phyloP scores from a whole-genome alignment of 208 protist species.

The Zelonia costaricensis region DNA sequence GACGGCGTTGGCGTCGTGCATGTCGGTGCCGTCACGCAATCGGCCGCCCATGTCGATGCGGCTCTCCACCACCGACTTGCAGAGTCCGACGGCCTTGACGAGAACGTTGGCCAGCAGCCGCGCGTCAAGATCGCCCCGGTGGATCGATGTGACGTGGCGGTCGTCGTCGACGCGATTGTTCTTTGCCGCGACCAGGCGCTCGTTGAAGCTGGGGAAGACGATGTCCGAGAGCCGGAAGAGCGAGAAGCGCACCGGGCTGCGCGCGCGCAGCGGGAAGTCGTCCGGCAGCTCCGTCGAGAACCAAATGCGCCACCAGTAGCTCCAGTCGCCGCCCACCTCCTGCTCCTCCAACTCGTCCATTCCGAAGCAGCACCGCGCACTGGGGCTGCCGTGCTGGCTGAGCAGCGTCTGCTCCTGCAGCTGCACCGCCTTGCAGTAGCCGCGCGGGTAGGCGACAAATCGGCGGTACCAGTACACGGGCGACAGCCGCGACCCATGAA shows the following conservation, averaged over 20 bases:
- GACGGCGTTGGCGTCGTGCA: constrained; percentile 49
- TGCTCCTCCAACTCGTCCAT: constrained; percentile 33
- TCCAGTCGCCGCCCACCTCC: constrained; percentile 25
- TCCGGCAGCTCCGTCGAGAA: constrained; percentile 40
- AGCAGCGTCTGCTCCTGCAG: constrained; percentile 60
- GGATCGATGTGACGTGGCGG: constrained; percentile 26
- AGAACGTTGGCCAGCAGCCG: constrained; percentile 52
- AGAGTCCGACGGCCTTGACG: constrained; percentile 51
- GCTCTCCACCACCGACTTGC: constrained; percentile 55
- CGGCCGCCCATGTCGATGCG: constrained; percentile 57
- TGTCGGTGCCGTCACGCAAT: constrained; percentile 39
- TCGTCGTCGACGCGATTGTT: constrained; percentile 55
- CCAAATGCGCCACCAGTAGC: constrained; percentile 46
- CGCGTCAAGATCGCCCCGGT: constrained; percentile 47
- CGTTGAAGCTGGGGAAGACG: constrained; percentile 61
- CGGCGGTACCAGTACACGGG: constrained; percentile 68
- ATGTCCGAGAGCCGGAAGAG: constrained; percentile 65
- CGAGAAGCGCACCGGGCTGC: constrained; percentile 53
- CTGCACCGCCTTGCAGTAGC: constrained; percentile 54
- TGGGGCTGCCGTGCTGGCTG: constrained; percentile 33
- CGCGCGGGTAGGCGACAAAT: constrained; percentile 33
- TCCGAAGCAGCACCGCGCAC: constrained; percentile 46
- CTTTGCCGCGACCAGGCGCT: constrained; percentile 48
- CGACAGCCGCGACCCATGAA: constrained; percentile 46
- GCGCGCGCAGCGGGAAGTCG: constrained; percentile 14